Base-by-base conservation (phyloP, 163 green algal genomes). In the Coccomyxa subellipsoidea region DNA sequence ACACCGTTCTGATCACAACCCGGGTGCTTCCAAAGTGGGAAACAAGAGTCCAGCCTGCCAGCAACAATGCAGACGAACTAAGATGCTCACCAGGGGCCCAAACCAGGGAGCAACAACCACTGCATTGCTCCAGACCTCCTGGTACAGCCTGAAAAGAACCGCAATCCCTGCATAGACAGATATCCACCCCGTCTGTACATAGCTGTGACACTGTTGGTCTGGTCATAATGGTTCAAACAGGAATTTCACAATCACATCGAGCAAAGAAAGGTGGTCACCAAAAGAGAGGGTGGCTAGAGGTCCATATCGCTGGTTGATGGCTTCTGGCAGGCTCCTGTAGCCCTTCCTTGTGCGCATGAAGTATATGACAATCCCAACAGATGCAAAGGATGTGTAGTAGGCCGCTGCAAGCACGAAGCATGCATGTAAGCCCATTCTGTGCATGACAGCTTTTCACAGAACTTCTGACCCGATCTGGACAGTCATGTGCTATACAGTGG, bases 241-340 rank as follows among this genome's bases (percentile, higher is more conserved):
- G 3, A 59, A 6, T 59, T 5, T 37, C 4, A 73, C 66, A 73
- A 23, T 73, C 1, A 35, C 4, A 73, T n/a, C 21, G n/a, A 35
- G 66, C 18, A 9, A 34, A 35, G 29, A 23, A 66, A 80, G 79
- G 73, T n/a, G n/a, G 10, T 88, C 69, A 0, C 86, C 86, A 78
- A 88, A 88, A 2, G 84, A 80, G 8, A 90, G 69, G 2, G 86
- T 81, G n/a, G 86, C 86, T 7, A 87, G 36, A 38, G 80, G 78
- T 35, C 86, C 86, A 71, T 89, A 89, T 5, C 87, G 59, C 32
- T 83, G 81, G 71, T 89, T 84, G 71, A 90, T 88, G 25, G 87
- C 87, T 40, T 87, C 81, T 35, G 85, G 87, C 69, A 90, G 76
- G 21, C 82, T 88, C 0, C 83, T 71, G 70, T 89, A 89, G 35